Conservation (phyloP, 768 basidiomycete genomes). For the Scleroderma citrinum region DNA sequence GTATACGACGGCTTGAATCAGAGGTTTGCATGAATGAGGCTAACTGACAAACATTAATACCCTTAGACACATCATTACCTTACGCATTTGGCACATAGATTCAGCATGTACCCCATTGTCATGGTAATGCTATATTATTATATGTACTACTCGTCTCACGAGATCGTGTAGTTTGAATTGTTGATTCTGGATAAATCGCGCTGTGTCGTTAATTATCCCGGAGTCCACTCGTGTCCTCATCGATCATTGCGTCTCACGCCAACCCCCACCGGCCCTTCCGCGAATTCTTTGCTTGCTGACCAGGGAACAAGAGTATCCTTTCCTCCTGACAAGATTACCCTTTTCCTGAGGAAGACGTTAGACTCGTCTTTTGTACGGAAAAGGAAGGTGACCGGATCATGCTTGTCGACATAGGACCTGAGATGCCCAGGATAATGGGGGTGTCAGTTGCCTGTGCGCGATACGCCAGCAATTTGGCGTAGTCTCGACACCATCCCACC, state of each 20-base stretch:
- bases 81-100: not conserved
- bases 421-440: slow-evolving; percentile 56
- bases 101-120: not conserved
- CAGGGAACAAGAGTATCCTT: slow-evolving; percentile 66
- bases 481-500: slow-evolving; percentile 65
- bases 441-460: slow-evolving; percentile 46
- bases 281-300: slow-evolving; percentile 49
- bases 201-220: slow-evolving; percentile 50
- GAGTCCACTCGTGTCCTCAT: slow-evolving; percentile 56
- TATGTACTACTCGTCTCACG: not conserved
- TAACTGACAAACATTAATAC: not conserved
- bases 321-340: slow-evolving; percentile 63
- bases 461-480: slow-evolving; percentile 44
- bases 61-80: not conserved
- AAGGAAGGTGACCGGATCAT: slow-evolving; percentile 42
- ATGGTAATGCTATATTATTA: no score
- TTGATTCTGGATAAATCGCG: slow-evolving; percentile 24
- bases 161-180: slow-evolving; percentile 1
- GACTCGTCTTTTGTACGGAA: slow-evolving; percentile 31
- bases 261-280: slow-evolving; percentile 48
- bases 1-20: slow-evolving; percentile 73
- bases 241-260: slow-evolving; percentile 53
- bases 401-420: slow-evolving; percentile 37
- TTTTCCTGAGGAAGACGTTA: slow-evolving; percentile 67
- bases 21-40: slow-evolving; percentile 31